Conservation (phyloP, 73 alveolate species). For the Paraurostyla sp. region DNA sequence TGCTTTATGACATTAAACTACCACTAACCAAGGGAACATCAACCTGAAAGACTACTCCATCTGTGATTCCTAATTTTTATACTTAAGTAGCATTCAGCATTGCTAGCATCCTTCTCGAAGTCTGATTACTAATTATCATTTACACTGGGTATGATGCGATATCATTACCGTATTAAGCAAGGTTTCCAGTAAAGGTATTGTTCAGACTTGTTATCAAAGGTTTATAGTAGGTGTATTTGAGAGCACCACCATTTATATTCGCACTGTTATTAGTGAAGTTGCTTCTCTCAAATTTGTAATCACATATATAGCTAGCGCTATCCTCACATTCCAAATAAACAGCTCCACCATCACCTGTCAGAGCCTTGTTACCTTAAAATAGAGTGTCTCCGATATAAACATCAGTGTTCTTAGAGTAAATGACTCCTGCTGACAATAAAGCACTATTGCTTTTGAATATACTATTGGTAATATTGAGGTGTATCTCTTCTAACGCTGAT, state of each 20-base stretch:
- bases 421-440: constrained; percentile 8
- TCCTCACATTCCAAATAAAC: constrained; percentile 55
- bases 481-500: neutral
- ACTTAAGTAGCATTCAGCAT: neutral
- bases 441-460: constrained; percentile 21
- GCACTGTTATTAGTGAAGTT: constrained; percentile 46
- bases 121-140: neutral
- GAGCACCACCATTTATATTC: constrained; percentile 53
- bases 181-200: constrained; percentile 29
- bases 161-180: constrained; percentile 38
- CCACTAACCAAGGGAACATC: constrained; percentile 54
- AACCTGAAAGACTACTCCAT: constrained; percentile 41
- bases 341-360: constrained; percentile 51
- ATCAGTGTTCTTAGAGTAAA: constrained; percentile 8
- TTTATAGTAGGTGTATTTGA: neutral
- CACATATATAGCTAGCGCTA: neutral
- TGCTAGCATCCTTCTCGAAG: neutral
- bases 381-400: neutral
- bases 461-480: neutral
- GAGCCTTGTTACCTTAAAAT: constrained; percentile 18
- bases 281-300: neutral
- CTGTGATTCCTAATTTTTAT: neutral
- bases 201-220: constrained; percentile 6
- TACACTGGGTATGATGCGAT: constrained; percentile 38
- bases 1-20: constrained; percentile 21